phyloP scores from a whole-genome alignment of 2,329 filamentous ascomycete species.

The Sphaerulina musiva region DNA sequence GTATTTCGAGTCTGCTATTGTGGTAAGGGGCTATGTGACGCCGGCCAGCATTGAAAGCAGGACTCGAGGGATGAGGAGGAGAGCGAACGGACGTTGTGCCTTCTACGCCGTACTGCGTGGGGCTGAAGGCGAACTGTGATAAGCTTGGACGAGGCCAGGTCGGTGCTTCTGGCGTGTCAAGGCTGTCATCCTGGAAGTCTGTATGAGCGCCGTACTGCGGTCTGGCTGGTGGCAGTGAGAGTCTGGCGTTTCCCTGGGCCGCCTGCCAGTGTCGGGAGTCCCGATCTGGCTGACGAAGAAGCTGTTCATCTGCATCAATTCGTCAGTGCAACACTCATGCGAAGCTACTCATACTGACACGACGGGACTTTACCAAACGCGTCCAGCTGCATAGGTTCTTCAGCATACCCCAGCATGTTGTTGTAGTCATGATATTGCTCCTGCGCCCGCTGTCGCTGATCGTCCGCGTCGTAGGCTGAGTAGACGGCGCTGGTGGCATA shows the following conservation, averaged over 20 bases:
- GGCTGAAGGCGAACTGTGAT: slow-evolving; percentile 25
- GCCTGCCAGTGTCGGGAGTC: slow-evolving; percentile 34
- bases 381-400: slow-evolving; percentile 35
- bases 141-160: neutral
- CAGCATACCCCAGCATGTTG: slow-evolving; percentile 4
- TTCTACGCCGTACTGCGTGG: slow-evolving; percentile 17
- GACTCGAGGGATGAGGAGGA: slow-evolving; percentile 35
- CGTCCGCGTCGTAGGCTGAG: slow-evolving; percentile 12
- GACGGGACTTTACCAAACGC: slow-evolving; percentile 41
- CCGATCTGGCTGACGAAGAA: slow-evolving; percentile 32
- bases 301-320: slow-evolving; percentile 30
- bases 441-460: neutral
- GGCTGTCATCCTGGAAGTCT: neutral
- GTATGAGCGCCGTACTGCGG: neutral
- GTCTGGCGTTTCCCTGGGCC: slow-evolving; percentile 31
- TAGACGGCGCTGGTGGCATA: slow-evolving; percentile 6
- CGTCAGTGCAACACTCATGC: slow-evolving; percentile 11
- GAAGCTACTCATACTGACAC: neutral
- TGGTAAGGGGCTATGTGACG: slow-evolving; percentile 8
- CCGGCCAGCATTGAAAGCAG: slow-evolving; percentile 35
- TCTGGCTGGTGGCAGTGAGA: slow-evolving; percentile 32
- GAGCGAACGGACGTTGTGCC: slow-evolving; percentile 30
- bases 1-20: neutral
- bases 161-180: neutral
- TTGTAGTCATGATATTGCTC: neutral